Percentiles rank a stretch among this genome's conserved stretches.
Conservation (phyloP, 192 early-diverging fungal genomes). For the Coemansia sp. region DNA sequence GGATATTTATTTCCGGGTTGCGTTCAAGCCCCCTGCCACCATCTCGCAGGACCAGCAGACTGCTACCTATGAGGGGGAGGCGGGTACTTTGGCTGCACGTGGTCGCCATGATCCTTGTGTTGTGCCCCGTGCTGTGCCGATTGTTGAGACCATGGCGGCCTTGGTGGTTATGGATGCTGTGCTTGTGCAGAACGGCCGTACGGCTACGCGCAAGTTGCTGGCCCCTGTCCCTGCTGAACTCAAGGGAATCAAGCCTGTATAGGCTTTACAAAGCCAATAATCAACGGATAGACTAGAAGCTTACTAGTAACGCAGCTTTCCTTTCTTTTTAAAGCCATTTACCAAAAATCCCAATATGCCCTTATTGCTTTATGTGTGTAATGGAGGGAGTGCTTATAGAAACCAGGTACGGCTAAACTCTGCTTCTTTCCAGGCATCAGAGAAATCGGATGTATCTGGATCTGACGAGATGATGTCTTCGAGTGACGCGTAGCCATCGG, state of each 20-base stretch:
- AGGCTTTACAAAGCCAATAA: not conserved
- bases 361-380: no score
- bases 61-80: conserved; percentile 74
- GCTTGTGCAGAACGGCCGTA: conserved; percentile 39
- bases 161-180: conserved; percentile 86
- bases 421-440: conserved; percentile 4
- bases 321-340: no score
- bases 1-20: conserved; percentile 93
- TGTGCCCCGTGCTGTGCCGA: conserved; percentile 91
- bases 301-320: no score
- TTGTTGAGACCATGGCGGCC: conserved; percentile 96
- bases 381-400: no score
- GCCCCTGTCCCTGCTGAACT: conserved; percentile 33
- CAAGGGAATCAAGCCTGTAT: conserved; percentile 44
- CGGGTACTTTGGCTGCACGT: conserved; percentile 79
- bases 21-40: conserved; percentile 95
- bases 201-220: conserved; percentile 21
- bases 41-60: conserved; percentile 89
- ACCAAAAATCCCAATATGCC: no score
- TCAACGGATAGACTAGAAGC: no score
- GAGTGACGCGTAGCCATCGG: conserved; percentile 22
- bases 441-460: conserved; percentile 17
- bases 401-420: no score
- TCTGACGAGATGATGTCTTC: conserved; percentile 38
- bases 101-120: conserved; percentile 98